Evolutionary conservation across 495 filamentous ascomycete genomes (phyloP), one percentile per base, ranked within the genome.

Genomic region (Aspergillus wentii): DNA sequence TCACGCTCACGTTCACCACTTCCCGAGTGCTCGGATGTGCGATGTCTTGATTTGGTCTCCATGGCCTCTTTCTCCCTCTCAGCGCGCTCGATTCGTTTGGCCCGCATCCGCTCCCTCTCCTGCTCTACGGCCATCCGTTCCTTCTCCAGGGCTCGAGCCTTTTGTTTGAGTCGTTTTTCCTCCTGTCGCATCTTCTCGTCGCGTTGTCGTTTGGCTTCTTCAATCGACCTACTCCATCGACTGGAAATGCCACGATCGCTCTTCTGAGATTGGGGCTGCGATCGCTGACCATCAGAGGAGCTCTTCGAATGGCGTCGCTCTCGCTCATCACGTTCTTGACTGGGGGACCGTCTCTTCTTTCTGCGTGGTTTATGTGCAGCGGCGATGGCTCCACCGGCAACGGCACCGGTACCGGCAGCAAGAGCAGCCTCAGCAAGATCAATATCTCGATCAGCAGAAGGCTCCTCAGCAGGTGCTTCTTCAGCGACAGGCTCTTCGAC

Each of bases 211-310:
- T 56, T 56, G 6, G 68, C 60, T 37, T 67, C 59, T 17, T 63
- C 62, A 9, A 72, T 33, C 17, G 68, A 62, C 29, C 52, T 58
- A 6, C 59, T 49, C 64, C 62, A 72, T 19, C 63, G 57, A 33
- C 61, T 62, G 9, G 56, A 61, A 33, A 70, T 43, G 21, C 48
- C 43, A 31, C 60, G 58, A 1, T 65, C 61, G 26, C 54, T 59
- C 49, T 68, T 69, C 30, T 59, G 59, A 10, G 6, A 5, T 18
- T 58, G 57, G 13, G 46, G 30, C 15, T 20, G 46, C 17, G 54
- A 50, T 11, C 46, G 49, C 30, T 52, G 55, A n/a, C 56, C 60
- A 19, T 69, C 64, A 1, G 60, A 66, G 1, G 58, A 66, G 17
- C 54, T 55, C 33, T 57, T 69, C 1, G 66, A 64, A 19, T 54